phyloP scores from a whole-genome alignment of 352 stramenopile species.

The Globisporangium paroecandrum region DNA sequence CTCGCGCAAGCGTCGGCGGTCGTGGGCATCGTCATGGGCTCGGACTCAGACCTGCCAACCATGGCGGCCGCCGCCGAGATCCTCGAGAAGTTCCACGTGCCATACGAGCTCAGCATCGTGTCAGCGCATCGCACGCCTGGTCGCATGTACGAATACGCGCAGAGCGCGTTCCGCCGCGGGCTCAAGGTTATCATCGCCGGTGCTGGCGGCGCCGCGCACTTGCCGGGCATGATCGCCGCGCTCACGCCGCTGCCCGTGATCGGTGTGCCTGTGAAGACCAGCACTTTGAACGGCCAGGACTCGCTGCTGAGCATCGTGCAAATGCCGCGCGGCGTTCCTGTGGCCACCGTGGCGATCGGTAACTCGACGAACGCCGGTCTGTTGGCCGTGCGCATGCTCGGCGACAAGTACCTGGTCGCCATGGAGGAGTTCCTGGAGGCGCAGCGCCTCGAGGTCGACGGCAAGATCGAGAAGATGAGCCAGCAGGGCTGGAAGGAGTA shows the following conservation, averaged over 20 bases:
- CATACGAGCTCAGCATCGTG: slow-evolving; percentile 97
- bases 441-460: slow-evolving; percentile 92
- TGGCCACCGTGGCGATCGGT: slow-evolving; percentile 98
- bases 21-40: slow-evolving; percentile 91
- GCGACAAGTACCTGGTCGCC: slow-evolving; percentile 66
- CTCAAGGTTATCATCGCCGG: slow-evolving; percentile 94
- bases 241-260: slow-evolving; percentile 90
- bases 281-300: slow-evolving; percentile 96
- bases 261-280: slow-evolving; percentile 97
- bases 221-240: slow-evolving; percentile 93
- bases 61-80: slow-evolving; percentile 96
- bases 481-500: slow-evolving; percentile 90
- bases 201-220: slow-evolving; percentile 95
- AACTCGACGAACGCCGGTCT: slow-evolving; percentile 98
- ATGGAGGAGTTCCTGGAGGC: slow-evolving; percentile 92
- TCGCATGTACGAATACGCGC: slow-evolving; percentile 96
- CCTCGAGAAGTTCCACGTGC: slow-evolving; percentile 93
- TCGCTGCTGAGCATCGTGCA: slow-evolving; percentile 98
- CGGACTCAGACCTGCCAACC: slow-evolving; percentile 95
- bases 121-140: slow-evolving; percentile 97
- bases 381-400: slow-evolving; percentile 96
- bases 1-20: slow-evolving; percentile 32
- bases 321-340: slow-evolving; percentile 97
- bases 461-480: slow-evolving; percentile 88
- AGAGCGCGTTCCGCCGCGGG: slow-evolving; percentile 83